These are phyloP conservation scores for Xylariaceae sp. DNA, from an alignment of 2,329 filamentous ascomycete genomes.

Conservation along the genomic window DNA sequence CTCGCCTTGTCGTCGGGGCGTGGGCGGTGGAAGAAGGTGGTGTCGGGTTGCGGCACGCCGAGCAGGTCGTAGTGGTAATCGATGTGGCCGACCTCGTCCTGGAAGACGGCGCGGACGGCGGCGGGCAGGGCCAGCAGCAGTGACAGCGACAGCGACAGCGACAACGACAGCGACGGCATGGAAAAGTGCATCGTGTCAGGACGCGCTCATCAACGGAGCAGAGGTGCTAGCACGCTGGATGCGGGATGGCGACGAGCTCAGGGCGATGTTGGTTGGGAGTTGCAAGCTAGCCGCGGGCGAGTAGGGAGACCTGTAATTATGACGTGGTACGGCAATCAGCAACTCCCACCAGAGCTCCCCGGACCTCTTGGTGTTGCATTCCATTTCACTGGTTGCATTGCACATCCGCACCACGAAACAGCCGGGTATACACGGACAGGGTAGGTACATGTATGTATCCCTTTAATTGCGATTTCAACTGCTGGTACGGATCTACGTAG, in stretches of 20 bases:
- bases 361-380: too few relatives aligned
- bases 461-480: too few relatives aligned
- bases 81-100: conserved; percentile 85
- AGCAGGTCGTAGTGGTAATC: conserved; percentile 92
- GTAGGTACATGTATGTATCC: too few relatives aligned
- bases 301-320: too few relatives aligned
- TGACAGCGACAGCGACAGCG: conserved; percentile 33
- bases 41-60: conserved; percentile 74
- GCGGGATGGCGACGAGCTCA: not conserved
- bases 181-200: conserved; percentile 28
- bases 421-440: too few relatives aligned
- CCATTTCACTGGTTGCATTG: too few relatives aligned
- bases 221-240: conserved; percentile 3
- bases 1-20: conserved; percentile 78
- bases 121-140: conserved; percentile 43
- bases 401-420: too few relatives aligned
- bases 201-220: conserved; percentile 4
- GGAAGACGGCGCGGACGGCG: conserved; percentile 68
- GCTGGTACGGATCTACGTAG: too few relatives aligned
- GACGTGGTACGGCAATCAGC: too few relatives aligned
- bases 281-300: too few relatives aligned
- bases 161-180: conserved; percentile 26
- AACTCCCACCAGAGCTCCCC: too few relatives aligned
- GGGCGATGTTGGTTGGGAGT: too few relatives aligned
- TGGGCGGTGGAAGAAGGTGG: conserved; percentile 94